Base-by-base conservation (phyloP, 176 grass and related monocot genomes). In the Aegilops longissima region DNA sequence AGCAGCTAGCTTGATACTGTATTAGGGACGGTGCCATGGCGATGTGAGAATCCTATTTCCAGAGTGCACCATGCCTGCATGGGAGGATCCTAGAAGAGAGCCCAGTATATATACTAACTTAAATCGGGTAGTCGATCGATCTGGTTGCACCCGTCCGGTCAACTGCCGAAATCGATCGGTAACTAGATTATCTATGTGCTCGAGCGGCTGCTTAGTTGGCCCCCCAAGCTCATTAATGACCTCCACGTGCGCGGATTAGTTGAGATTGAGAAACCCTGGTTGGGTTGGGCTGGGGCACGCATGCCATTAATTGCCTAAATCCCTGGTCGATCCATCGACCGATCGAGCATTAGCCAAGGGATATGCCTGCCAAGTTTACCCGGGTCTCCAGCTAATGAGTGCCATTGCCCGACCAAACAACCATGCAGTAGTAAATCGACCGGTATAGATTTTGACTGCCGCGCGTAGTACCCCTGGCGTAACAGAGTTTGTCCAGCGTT, bases 241-340 rank as follows among this genome's bases (percentile, higher is more conserved):
- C 81, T 61, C 47, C 89, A 87, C 89, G 47, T 87, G 89, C 81
- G 20, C 40, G 25, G 81, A 80, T 87, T 73, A 73, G 16, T 78
- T 77, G 51, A 39, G 68, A 17, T 62, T 24, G 59, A 58, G 51
- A 4, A 61, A 39, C 70, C 27, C 8, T 64, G 71, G 61, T 20
- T 78, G 83, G 66, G 44, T n/a, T 77, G 71, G 13, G 64, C 25
- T 25, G 66, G 17, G 30, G 70, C 29, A 87, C 80, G 84, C 44
- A n/a, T 58, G 24, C 85, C 76, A 84, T 87, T 91, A 84, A 87
- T 84, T 75, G 61, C 76, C 42, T 76, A 76, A 87, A 84, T 27
- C 40, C 21, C 7, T 84, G 64, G 20, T 79, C 58, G 31, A 69
- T 69, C 66, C 36, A 42, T 72, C 68, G 34, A 69, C 27, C 59